A percentile compares a stretch with the other conserved stretches of the same genome.
These are phyloP conservation scores for Candida sithepensis DNA, from an alignment of 805 yeast genomes.

Conservation along the genomic window DNA sequence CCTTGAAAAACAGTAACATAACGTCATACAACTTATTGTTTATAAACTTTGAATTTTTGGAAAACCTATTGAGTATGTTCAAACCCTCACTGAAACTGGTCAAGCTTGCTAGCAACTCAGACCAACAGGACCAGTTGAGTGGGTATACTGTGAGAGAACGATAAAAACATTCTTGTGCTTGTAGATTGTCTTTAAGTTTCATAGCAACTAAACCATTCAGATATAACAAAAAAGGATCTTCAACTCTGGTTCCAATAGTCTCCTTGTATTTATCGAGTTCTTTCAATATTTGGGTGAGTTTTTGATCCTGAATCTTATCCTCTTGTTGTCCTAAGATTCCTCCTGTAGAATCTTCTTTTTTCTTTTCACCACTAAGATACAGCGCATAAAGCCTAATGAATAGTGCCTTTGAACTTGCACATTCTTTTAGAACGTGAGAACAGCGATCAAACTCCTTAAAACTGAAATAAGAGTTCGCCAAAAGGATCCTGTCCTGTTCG, in stretches of 20 bases:
- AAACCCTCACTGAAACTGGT: constrained; percentile 59
- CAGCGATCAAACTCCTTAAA: constrained; percentile 85
- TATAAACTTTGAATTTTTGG: constrained; percentile 32
- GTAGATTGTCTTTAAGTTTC: constrained; percentile 54
- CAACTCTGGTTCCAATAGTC: constrained; percentile 9
- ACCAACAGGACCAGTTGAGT: constrained; percentile 93
- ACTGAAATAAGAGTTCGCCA: constrained; percentile 74
- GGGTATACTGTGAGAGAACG: constrained; percentile 68
- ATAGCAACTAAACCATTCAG: constrained; percentile 65
- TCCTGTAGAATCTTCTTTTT: constrained; percentile 65
- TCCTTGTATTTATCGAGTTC: constrained; percentile 37
- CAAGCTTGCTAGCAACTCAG: constrained; percentile 64
- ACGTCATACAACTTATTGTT: constrained; percentile 25
- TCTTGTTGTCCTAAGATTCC: constrained; percentile 52
- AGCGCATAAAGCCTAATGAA: constrained; percentile 69
- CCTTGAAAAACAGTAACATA: constrained; percentile 51
- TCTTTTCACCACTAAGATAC: constrained; percentile 75
- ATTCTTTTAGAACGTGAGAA: constrained; percentile 50
- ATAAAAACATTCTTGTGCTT: constrained; percentile 60
- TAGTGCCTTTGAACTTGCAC: constrained; percentile 45
- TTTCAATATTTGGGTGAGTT: constrained; percentile 34
- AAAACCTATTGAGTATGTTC: constrained; percentile 35
- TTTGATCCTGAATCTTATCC: constrained; percentile 28
- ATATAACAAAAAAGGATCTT: constrained; percentile 64
- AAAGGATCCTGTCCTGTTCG: constrained; percentile 44